Conservation (phyloP, 1,139 yeast genomes). For the Sugiyamaella paludigena region DNA sequence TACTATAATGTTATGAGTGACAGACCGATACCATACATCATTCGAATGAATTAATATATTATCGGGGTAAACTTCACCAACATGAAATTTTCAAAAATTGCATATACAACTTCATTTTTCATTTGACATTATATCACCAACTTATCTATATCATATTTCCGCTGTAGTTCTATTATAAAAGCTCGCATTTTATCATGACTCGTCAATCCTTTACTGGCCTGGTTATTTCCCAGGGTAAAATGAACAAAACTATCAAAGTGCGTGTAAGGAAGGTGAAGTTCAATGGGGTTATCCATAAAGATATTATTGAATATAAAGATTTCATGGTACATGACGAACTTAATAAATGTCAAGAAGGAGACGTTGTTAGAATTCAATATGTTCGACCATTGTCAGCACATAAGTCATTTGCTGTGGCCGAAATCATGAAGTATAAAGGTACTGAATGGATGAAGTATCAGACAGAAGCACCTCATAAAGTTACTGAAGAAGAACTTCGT, state of each 20-base stretch:
- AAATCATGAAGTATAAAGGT: slow-evolving; percentile 84
- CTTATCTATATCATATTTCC: too few relatives aligned
- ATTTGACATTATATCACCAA: background rate
- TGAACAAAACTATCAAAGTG: slow-evolving; percentile 94
- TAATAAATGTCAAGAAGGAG: slow-evolving; percentile 89
- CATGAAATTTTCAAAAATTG: background rate
- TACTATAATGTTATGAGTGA: too few relatives aligned
- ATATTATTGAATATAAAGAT: slow-evolving; percentile 74
- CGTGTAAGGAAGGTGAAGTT: slow-evolving; percentile 56
- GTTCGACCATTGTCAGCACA: slow-evolving; percentile 81
- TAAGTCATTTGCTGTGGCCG: slow-evolving; percentile 91
- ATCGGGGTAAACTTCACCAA: background rate
- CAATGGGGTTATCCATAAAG: slow-evolving; percentile 40
- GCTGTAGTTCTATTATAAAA: too few relatives aligned
- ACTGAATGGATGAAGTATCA: slow-evolving; percentile 84
- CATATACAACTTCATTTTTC: background rate
- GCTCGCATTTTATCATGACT: too few relatives aligned
- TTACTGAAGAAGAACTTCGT: slow-evolving; percentile 57
- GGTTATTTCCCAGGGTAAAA: slow-evolving; percentile 92
- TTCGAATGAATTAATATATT: background rate
- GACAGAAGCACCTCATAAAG: slow-evolving; percentile 64
- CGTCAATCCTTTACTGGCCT: slow-evolving; percentile 89
- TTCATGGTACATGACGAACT: slow-evolving; percentile 93
- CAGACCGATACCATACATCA: background rate
- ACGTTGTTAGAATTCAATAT: slow-evolving; percentile 87